Base-by-base conservation (phyloP, 2,329 filamentous ascomycete species). In the Furcasterigmium furcatum region DNA sequence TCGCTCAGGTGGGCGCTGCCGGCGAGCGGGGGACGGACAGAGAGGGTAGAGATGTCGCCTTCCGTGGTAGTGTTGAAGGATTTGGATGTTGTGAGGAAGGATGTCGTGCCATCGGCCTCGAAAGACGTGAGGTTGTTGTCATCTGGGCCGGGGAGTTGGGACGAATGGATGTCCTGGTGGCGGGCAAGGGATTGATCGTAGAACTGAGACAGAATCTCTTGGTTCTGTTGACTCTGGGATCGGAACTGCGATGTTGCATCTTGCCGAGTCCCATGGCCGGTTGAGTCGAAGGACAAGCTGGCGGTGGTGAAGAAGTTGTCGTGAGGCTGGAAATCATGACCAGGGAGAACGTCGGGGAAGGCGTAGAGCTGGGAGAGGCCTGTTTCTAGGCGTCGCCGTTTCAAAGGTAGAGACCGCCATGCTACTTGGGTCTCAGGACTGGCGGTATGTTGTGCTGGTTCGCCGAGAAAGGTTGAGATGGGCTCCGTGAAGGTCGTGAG, bases 101-200 rank as follows among this genome's bases (percentile, higher is more conserved):
- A 70, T 6, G 61, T 58, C 0, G 46, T 57, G 36, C 57, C 52
- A 2, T 56, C 57, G 25, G 59, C 57, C 5, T 60, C 58, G 10
- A 19, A 36, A 4, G 34, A 19, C n/a, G 16, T 16, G 24, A 12
- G 7, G 8, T 16, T 24, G 6, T 16, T 39, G 6, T 36, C 41
- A 8, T 36, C 30, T 12, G n/a, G 18, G 20, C 29, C 36, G 8
- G 48, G 50, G 16, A 84, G 67, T 48, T 86, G 78, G 2, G 84
- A 87, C 0, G 83, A 86, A 1, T 77, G 65, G 4, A 86, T 63
- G 13, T 82, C 78, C 51, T 88, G 76, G 59, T 95, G 82, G 13
- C 85, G 68, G 2, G 82, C 79, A 41, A 95, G 76, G 0, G 89
- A 94, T 56, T 92, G 82, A 52, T 94, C 80, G 55, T 89, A 87